A percentile compares a stretch with the other conserved stretches of the same genome.
These are phyloP conservation scores for Alternaria solani DNA, from an alignment of 2,329 filamentous ascomycete species.

Conservation along the genomic window DNA sequence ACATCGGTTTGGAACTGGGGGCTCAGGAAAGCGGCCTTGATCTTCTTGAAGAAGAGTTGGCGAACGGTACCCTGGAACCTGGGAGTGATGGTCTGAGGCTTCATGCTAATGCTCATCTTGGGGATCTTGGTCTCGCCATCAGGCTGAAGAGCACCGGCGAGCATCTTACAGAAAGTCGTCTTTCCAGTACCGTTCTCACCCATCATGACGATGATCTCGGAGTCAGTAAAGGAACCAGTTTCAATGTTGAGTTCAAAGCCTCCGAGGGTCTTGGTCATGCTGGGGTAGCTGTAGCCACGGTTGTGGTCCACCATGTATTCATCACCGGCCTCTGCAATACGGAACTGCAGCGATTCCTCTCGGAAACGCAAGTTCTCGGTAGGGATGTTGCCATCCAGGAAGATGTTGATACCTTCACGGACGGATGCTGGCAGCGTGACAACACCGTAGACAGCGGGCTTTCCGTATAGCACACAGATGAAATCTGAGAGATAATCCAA, in stretches of 20 bases:
- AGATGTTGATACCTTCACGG: slow-evolving; percentile 99
- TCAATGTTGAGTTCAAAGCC: slow-evolving; percentile 86
- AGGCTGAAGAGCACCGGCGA: slow-evolving; percentile 92
- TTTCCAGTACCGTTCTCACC: slow-evolving; percentile 99
- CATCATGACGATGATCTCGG: slow-evolving; percentile 99
- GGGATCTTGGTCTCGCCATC: slow-evolving; percentile 81
- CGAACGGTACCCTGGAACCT: slow-evolving; percentile 98
- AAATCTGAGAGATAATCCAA: slow-evolving; percentile 99
- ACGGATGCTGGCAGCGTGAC: slow-evolving; percentile 95
- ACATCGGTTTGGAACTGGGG: slow-evolving; percentile 99
- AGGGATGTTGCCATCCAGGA: slow-evolving; percentile 96
- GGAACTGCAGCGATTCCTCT: slow-evolving; percentile 95
- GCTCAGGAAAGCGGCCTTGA: slow-evolving; percentile 93
- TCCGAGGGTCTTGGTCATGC: slow-evolving; percentile 92
- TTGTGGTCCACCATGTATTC: slow-evolving; percentile 86
- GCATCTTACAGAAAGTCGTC: slow-evolving; percentile 96
- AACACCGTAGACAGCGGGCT: slow-evolving; percentile 95
- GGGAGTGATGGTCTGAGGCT: slow-evolving; percentile 98
- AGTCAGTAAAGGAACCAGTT: slow-evolving; percentile 89
- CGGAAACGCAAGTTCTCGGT: slow-evolving; percentile 99
- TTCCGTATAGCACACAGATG: slow-evolving; percentile 95
- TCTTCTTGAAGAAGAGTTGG: slow-evolving; percentile 99
- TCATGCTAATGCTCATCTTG: slow-evolving; percentile 98
- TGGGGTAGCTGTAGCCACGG: slow-evolving; percentile 85
- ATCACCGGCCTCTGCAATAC: slow-evolving; percentile 86